Evolutionary conservation across 257 asterid species (phyloP).

Genomic region (Nicotiana paniculata): DNA sequence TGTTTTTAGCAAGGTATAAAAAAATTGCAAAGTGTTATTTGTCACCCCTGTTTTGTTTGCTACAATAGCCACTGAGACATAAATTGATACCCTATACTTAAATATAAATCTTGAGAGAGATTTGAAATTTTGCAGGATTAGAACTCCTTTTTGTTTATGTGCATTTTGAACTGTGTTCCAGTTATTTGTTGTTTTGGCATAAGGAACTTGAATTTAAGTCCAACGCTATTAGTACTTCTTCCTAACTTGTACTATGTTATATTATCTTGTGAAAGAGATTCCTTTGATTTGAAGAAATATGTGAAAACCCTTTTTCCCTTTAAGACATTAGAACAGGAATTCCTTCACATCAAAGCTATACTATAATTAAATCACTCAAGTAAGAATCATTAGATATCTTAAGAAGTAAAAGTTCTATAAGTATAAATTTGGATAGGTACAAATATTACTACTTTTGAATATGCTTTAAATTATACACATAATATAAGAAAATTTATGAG

Average conservation of each 20-base stretch:
- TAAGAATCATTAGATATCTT: not conserved
- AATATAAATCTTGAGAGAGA: constrained; percentile 31
- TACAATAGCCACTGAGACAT: not conserved
- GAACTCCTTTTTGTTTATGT: constrained; percentile 13
- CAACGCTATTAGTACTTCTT: not conserved
- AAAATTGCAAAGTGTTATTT: not conserved
- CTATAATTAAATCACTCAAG: not conserved
- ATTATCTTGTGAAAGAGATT: not conserved
- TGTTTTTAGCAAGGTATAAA: not conserved
- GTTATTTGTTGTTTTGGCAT: constrained; percentile 3
- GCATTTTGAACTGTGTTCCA: not conserved
- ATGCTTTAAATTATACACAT: too few relatives aligned
- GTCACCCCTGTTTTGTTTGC: not conserved
- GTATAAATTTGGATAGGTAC: too few relatives aligned
- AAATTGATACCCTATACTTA: constrained; percentile 19
- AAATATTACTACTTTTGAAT: too few relatives aligned
- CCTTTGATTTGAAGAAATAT: constrained; percentile 31
- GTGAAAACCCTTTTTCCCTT: not conserved
- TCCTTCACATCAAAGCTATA: not conserved
- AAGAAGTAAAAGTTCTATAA: too few relatives aligned
- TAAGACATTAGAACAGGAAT: constrained; percentile 9
- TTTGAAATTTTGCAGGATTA: constrained; percentile 62
- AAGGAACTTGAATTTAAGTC: constrained; percentile 1
- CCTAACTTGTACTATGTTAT: not conserved
- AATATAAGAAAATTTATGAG: too few relatives aligned